Conservation (phyloP, 192 early-diverging fungal species). For the Coemansia sp. region DNA sequence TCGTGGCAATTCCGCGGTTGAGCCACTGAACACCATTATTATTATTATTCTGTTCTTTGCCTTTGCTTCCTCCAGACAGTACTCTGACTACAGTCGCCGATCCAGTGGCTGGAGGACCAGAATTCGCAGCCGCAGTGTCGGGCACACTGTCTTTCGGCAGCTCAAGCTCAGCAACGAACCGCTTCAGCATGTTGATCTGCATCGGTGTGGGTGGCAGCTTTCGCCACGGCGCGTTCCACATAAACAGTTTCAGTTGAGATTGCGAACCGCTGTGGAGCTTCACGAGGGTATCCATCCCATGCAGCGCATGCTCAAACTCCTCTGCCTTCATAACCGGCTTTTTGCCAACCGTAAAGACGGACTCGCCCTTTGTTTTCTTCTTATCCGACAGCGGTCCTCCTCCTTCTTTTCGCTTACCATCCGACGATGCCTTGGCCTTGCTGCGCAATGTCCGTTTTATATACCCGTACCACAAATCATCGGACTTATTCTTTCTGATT, state of each 20-base stretch:
- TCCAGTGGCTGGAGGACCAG: too few species aligned
- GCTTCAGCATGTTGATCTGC: conserved; percentile 56
- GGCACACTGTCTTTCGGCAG: too few species aligned
- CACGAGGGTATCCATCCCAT: conserved; percentile 67
- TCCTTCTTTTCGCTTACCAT: background rate
- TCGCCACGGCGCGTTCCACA: conserved; percentile 61
- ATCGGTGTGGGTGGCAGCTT: conserved; percentile 49
- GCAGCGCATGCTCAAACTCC: conserved; percentile 58
- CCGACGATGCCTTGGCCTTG: too few species aligned
- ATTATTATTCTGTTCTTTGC: background rate
- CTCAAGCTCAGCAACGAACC: too few species aligned
- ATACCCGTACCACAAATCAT: conserved; percentile 13
- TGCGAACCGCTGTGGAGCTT: background rate
- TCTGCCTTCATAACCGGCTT: conserved; percentile 31
- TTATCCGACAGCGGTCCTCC: background rate
- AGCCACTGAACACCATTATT: conserved; percentile 4
- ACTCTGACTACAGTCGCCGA: too few species aligned
- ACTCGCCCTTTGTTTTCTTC: background rate
- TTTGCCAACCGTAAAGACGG: conserved; percentile 6
- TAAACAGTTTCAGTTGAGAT: conserved; percentile 14
- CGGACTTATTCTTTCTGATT: conserved; percentile 3
- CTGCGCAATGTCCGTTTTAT: too few species aligned
- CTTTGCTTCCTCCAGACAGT: background rate
- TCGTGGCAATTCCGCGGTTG: conserved; percentile 70
- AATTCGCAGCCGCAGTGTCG: too few species aligned